Conservation (phyloP, 2,329 filamentous ascomycete genomes). For the Didymella sp. region DNA sequence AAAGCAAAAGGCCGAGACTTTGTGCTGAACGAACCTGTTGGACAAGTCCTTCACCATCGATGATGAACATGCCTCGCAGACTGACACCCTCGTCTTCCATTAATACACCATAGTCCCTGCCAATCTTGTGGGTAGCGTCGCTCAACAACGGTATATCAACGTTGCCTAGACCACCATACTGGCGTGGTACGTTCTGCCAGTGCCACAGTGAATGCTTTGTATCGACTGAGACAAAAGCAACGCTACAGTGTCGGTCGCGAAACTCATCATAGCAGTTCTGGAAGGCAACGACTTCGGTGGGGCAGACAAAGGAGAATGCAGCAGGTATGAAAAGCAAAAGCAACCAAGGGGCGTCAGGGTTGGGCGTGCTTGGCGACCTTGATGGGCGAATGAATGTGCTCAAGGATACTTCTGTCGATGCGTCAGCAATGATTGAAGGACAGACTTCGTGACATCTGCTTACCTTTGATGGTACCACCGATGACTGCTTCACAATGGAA, state of each 20-base stretch:
- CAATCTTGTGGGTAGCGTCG: conserved; percentile 39
- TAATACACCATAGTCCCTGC: conserved; percentile 39
- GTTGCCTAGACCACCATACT: conserved; percentile 39
- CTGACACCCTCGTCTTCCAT: conserved; percentile 41
- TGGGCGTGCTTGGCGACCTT: conserved; percentile 3
- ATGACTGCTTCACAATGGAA: conserved; percentile 40
- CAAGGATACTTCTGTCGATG: conserved; percentile 31
- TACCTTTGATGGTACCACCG: conserved; percentile 33
- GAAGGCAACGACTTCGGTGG: conserved; percentile 42
- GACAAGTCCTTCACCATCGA: conserved; percentile 36
- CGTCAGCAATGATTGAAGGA: conserved; percentile 6
- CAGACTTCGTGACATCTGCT: neutral
- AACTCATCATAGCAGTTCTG: conserved; percentile 41
- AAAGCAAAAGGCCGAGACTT: neutral
- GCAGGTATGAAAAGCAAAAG: conserved; percentile 43
- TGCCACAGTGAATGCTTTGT: conserved; percentile 42
- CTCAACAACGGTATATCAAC: conserved; percentile 39
- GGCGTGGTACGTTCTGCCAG: conserved; percentile 40
- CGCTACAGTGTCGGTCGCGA: conserved; percentile 33
- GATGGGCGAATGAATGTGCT: conserved; percentile 32
- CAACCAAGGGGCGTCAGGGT: conserved; percentile 32
- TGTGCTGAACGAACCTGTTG: conserved; percentile 30
- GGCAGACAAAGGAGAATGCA: conserved; percentile 44
- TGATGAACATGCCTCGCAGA: conserved; percentile 41
- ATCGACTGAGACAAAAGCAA: conserved; percentile 42